Conservation (phyloP, 2,329 filamentous ascomycete species). For the Colletotrichum tofieldiae region DNA sequence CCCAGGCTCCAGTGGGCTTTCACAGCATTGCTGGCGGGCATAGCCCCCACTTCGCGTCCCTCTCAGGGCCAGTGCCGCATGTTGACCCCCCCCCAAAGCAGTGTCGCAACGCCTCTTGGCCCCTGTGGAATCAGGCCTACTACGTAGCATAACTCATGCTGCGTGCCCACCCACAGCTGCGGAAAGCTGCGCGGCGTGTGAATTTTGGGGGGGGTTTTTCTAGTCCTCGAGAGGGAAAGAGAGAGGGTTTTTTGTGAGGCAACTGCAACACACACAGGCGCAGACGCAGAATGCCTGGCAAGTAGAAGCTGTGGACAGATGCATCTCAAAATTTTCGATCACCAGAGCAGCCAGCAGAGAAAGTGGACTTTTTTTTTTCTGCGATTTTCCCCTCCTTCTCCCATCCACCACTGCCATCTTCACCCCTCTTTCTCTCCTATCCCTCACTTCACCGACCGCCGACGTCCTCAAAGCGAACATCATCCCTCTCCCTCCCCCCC, state of each 20-base stretch:
- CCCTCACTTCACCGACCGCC: neutral
- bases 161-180: conserved; percentile 26
- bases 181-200: conserved; percentile 5
- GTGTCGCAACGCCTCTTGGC: conserved; percentile 14
- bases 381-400: neutral
- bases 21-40: neutral
- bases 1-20: neutral
- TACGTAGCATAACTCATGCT: conserved; percentile 9
- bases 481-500: neutral
- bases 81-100: conserved; percentile 22
- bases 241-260: conserved; percentile 21
- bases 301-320: conserved; percentile 27
- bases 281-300: conserved; percentile 11
- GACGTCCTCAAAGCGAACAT: neutral
- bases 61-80: conserved; percentile 18
- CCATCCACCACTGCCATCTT: neutral
- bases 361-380: conserved; percentile 29
- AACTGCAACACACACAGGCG: conserved; percentile 13
- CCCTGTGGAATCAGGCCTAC: conserved; percentile 20
- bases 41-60: conserved; percentile 23
- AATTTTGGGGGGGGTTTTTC: neutral
- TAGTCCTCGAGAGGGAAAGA: neutral
- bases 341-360: conserved; percentile 21
- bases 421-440: conserved; percentile 12
- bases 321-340: conserved; percentile 41